Percentiles rank a stretch among this genome's conserved stretches.
Evolutionary conservation across 768 basidiomycete species (phyloP).

Genomic region (Floccularia luteovirens): DNA sequence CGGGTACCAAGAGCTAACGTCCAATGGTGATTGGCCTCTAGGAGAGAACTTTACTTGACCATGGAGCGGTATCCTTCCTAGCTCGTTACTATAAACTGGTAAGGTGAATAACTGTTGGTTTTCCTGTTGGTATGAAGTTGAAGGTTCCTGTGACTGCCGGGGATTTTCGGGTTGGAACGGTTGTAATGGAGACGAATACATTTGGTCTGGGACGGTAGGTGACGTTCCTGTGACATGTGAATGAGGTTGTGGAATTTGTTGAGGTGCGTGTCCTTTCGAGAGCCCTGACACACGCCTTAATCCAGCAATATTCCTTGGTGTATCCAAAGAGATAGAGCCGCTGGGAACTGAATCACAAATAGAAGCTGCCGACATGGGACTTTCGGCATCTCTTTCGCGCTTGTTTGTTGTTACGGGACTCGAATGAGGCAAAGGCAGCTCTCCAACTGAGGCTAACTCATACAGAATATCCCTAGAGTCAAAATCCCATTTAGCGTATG

Average conservation of each 20-base stretch:
- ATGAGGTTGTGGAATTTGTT: background rate
- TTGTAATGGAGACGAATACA: background rate
- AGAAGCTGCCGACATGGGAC: constrained; percentile 20
- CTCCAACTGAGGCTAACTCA: constrained; percentile 65
- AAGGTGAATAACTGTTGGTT: constrained; percentile 19
- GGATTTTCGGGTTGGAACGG: background rate
- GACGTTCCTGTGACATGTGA: no score
- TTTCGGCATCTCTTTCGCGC: constrained; percentile 56
- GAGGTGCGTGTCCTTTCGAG: constrained; percentile 1
- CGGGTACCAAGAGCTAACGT: constrained; percentile 5
- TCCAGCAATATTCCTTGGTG: constrained; percentile 27
- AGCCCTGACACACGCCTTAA: constrained; percentile 20
- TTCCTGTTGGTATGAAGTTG: background rate
- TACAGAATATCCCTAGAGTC: constrained; percentile 59
- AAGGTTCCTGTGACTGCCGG: background rate
- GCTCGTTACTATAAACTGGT: constrained; percentile 55
- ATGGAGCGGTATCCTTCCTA: constrained; percentile 44
- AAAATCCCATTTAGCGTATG: constrained; percentile 16
- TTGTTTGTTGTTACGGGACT: constrained; percentile 47
- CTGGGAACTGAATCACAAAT: background rate
- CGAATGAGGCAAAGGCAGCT: constrained; percentile 55
- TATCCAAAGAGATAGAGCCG: constrained; percentile 7
- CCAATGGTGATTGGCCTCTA: constrained; percentile 2
- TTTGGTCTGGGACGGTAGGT: constrained; percentile 6
- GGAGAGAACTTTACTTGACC: constrained; percentile 19